These are phyloP conservation scores for Lipomyces sp. DNA, from an alignment of 805 yeast genomes.

Conservation along the genomic window DNA sequence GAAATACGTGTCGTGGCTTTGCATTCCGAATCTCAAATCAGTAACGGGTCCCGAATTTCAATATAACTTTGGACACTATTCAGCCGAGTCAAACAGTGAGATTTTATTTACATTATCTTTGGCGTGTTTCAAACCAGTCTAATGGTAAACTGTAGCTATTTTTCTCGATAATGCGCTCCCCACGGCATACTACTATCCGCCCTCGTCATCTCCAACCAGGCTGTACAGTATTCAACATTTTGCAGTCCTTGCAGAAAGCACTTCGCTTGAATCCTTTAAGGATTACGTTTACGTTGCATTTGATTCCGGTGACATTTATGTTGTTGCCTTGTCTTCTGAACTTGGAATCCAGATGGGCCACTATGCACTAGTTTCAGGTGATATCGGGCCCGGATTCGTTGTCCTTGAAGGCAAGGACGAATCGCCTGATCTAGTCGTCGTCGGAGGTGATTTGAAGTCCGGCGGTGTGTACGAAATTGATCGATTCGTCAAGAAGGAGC, in stretches of 20 bases:
- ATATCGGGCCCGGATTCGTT: constrained; percentile 15
- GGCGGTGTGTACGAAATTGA: constrained; percentile 18
- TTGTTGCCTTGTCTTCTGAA: not conserved
- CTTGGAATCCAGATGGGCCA: not conserved
- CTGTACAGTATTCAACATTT: too few species aligned
- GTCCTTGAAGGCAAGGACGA: constrained; percentile 9
- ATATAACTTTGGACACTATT: too few species aligned
- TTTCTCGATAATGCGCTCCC: constrained; percentile 3
- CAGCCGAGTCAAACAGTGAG: too few species aligned
- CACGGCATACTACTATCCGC: constrained; percentile 6
- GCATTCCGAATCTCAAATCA: too few species aligned
- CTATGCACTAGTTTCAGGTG: constrained; percentile 1
- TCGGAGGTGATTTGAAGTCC: constrained; percentile 11
- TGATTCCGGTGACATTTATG: constrained; percentile 17
- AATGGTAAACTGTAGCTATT: too few species aligned
- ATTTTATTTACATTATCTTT: too few species aligned
- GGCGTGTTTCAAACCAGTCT: too few species aligned
- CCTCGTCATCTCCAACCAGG: too few species aligned
- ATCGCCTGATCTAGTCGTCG: constrained; percentile 10
- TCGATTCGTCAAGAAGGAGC: not conserved
- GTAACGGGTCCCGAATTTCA: too few species aligned
- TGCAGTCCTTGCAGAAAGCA: too few species aligned
- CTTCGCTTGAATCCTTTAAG: too few species aligned
- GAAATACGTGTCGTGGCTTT: too few species aligned
- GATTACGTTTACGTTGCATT: constrained; percentile 23